Base-by-base conservation (phyloP, 2,329 filamentous ascomycete species). In the Aspergillus aculeatus region DNA sequence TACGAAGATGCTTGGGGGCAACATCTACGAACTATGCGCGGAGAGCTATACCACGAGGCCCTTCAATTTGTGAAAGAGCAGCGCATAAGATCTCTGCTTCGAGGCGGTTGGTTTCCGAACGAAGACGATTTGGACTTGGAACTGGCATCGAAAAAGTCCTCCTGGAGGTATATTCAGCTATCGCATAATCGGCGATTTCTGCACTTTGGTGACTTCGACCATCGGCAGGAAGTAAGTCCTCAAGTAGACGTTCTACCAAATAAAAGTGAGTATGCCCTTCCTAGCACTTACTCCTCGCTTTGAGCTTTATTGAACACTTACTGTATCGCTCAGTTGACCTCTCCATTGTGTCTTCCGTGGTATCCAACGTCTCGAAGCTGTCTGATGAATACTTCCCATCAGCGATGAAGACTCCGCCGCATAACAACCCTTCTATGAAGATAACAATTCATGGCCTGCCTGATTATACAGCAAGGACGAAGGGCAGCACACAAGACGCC, bases 31-130 rank as follows among this genome's bases (percentile, higher is more conserved):
- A 91, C 95, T 76, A 91, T 96, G n/a, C 89, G 92, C 35, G 92
- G 97, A 57, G 92, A 96, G 74, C 83, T 98, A 49, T 90, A 91
- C 67, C 88, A 94, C 69, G 95, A 99, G 75, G 92, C 94, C 11
- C 79, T 97, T 56, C 91, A 96, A 70, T 99, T 99, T 71, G 91
- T 98, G 76, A 97, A 96, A 76, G 95, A 99, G 78, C 95, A 99
- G 75, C 87, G 95, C 41, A 90, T 98, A 62, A 85, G 95, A 56
- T 97, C 93, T 72, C 81, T 99, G 44, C 83, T 98, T 4, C 85
- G 91, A 66, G 95, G 95, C 6, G 88, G 90, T 10, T 99, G 95
- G 95, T 99, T 98, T 66, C 82, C 85, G 3, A 77, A 79, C 50
- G 74, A 78, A 74, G 79, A 73, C 77, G 83, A 75, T 75, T 83